Evolutionary conservation across 371 early-diverging fungal genomes (phyloP).

Genomic region (Zychaea mexicana): DNA sequence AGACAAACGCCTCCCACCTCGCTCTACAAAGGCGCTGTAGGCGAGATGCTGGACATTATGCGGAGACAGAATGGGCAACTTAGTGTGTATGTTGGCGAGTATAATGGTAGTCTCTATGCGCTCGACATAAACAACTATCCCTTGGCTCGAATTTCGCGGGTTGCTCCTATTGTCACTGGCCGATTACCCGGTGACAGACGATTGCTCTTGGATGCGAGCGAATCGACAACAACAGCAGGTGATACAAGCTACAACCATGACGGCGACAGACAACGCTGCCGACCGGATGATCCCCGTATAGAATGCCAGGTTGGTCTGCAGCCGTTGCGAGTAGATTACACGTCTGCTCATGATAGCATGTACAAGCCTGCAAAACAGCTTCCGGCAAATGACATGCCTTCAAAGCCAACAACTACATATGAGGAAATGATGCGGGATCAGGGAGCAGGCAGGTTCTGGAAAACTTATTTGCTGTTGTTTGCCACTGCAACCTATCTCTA

Average conservation of each 20-base stretch:
- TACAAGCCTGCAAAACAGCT: background rate
- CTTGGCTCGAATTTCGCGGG: slow-evolving; percentile 47
- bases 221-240: slow-evolving; percentile 9
- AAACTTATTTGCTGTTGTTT: slow-evolving; percentile 28
- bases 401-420: background rate
- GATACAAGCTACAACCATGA: too few relatives aligned
- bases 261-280: slow-evolving; percentile 27
- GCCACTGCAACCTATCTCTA: slow-evolving; percentile 26
- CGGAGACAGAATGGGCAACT: slow-evolving; percentile 8
- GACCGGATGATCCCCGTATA: slow-evolving; percentile 35
- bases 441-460: slow-evolving; percentile 40
- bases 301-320: slow-evolving; percentile 39
- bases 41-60: slow-evolving; percentile 20
- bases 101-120: slow-evolving; percentile 61
- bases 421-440: slow-evolving; percentile 6
- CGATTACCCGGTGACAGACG: slow-evolving; percentile 34
- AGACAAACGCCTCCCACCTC: slow-evolving; percentile 34
- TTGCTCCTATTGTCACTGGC: slow-evolving; percentile 43
- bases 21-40: slow-evolving; percentile 29
- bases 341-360: background rate
- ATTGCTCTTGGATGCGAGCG: slow-evolving; percentile 27
- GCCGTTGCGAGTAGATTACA: slow-evolving; percentile 5
- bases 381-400: background rate
- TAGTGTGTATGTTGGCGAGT: slow-evolving; percentile 56
- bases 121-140: slow-evolving; percentile 63